Base-by-base conservation (phyloP, 148 eudicot genomes). In the Suaeda aralocaspica region DNA sequence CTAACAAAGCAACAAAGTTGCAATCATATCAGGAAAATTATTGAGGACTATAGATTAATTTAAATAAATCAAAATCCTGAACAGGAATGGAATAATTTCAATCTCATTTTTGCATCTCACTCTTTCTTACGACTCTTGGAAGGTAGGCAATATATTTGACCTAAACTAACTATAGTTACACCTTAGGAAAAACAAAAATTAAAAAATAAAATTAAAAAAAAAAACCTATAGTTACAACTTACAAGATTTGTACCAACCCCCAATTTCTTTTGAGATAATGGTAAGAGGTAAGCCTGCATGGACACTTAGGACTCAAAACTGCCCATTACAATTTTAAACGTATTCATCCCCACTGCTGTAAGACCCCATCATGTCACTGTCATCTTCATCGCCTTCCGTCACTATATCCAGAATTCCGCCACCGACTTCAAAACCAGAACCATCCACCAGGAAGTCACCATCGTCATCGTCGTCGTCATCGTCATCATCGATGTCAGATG, bases 271-370 rank as follows among this genome's bases (percentile, higher is more conserved):
- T 28, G 51, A 33, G 42, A 60, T 50, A 31, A 49, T 15, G 69
- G 58, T 34, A n/a, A 56, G 2, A 19, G 22, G 22, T 3, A 3
- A 36, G 22, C 56, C 57, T 31, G 59, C 24, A 61, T 61, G 22
- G 29, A 52, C 69, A 41, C 30, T 51, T n/a, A 31, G 33, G 36
- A 41, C 24, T 13, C 18, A 46, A 71, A 9, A 58, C 5, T 36
- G 31, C 55, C 16, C 67, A 59, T 59, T n/a, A 29, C 58, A 14
- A 31, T 31, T 63, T 76, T 34, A 78, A 1, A 63, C 29, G 67
- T 75, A 81, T 34, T 88, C 96, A 69, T 91, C 97, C 33, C 81
- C 97, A 57, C 96, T 93, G 76, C 92, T 91, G 70, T 79, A 77
- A 4, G 88, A 80, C 41, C 83, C 96, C 66, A 79, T 50, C 77